Conservation (phyloP, 495 filamentous ascomycete species). For the Penicillium lagena region DNA sequence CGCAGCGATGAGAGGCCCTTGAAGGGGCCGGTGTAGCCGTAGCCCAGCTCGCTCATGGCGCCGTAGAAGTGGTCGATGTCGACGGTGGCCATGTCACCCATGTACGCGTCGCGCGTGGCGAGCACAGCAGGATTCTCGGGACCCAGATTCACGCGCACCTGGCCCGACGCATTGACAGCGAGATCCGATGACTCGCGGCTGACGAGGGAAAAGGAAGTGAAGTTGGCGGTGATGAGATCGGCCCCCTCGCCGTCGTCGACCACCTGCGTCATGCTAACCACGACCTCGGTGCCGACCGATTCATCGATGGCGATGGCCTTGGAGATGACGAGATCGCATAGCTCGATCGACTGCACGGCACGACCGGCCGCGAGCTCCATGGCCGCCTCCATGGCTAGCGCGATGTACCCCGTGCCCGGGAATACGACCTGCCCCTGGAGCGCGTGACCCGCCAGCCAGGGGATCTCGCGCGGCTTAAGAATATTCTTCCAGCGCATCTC, state of each 20-base stretch:
- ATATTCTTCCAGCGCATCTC: slow-evolving; percentile 31
- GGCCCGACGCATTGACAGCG: too few relatives aligned
- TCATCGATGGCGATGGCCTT: too few relatives aligned
- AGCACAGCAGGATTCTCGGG: slow-evolving; percentile 2
- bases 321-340: slow-evolving; percentile 10
- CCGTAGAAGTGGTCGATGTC: slow-evolving; percentile 39
- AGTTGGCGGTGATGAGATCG: too few relatives aligned
- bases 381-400: slow-evolving; percentile 50
- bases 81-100: slow-evolving; percentile 12
- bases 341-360: slow-evolving; percentile 21
- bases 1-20: slow-evolving; percentile 10
- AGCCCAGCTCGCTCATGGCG: slow-evolving; percentile 23
- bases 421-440: slow-evolving; percentile 43
- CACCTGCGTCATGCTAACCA: too few relatives aligned
- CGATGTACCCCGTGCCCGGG: slow-evolving; percentile 52
- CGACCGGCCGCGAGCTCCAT: slow-evolving; percentile 6
- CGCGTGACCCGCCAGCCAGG: slow-evolving; percentile 34
- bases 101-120: background rate
- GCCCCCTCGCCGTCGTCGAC: too few relatives aligned
- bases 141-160: slow-evolving; percentile 1
- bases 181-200: too few relatives aligned
- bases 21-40: slow-evolving; percentile 24
- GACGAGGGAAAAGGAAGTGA: too few relatives aligned
- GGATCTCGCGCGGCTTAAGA: slow-evolving; percentile 24
- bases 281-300: too few relatives aligned